Conservation (phyloP, 2,329 filamentous ascomycete genomes). For the Acephala macrosclerotiorum region DNA sequence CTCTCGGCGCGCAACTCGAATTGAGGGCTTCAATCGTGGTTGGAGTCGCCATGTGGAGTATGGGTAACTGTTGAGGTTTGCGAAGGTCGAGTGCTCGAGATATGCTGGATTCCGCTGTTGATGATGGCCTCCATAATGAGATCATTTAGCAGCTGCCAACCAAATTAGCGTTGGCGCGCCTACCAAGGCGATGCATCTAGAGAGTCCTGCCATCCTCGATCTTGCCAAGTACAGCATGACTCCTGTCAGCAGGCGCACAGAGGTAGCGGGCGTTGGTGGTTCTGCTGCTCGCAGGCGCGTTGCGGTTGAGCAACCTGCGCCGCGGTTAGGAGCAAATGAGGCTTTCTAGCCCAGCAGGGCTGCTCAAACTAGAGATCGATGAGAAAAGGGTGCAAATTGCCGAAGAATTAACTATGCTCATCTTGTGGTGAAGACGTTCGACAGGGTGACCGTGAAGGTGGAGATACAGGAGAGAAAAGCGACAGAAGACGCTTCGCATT, state of each 20-base stretch:
- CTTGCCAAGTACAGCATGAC: not conserved
- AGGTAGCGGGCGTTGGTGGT: not conserved
- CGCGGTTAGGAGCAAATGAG: not conserved
- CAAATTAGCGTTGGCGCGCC: not conserved
- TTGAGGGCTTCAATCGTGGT: slow-evolving; percentile 10
- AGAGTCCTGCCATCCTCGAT: not conserved
- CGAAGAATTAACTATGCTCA: too few relatives aligned
- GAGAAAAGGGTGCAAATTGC: too few relatives aligned
- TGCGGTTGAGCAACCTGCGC: not conserved
- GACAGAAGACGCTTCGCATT: too few relatives aligned
- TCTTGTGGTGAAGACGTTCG: too few relatives aligned
- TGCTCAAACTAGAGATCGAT: too few relatives aligned
- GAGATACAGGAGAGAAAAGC: too few relatives aligned
- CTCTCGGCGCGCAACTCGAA: slow-evolving; percentile 20
- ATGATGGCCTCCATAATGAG: not conserved
- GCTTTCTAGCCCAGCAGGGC: not conserved
- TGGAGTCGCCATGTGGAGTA: not conserved
- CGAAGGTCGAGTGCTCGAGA: not conserved
- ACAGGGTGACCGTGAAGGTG: too few relatives aligned
- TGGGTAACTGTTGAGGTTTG: not conserved
- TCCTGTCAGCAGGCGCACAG: not conserved
- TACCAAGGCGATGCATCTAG: not conserved
- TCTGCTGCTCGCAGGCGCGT: not conserved
- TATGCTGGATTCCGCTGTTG: not conserved
- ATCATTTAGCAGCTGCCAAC: not conserved